Conservation (phyloP, 73 alveolate genomes). For the Breviolum minutum region DNA sequence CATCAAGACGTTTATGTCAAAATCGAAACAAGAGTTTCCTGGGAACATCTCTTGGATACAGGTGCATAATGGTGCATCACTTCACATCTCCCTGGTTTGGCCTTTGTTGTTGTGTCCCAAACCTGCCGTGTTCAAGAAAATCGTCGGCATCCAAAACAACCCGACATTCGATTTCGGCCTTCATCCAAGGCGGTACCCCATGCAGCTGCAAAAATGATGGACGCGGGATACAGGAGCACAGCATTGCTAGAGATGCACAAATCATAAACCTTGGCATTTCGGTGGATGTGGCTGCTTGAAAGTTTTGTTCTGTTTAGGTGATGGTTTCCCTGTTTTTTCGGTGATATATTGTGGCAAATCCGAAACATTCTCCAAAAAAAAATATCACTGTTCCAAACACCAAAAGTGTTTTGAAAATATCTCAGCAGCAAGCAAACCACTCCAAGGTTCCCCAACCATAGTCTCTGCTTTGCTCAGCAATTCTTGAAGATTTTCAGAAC, state of each 20-base stretch:
- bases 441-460: not conserved
- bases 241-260: constrained; percentile 7
- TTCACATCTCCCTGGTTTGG: too few relatives aligned
- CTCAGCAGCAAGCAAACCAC: not conserved
- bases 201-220: constrained; percentile 33
- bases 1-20: too few relatives aligned
- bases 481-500: not conserved
- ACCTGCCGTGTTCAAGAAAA: too few relatives aligned
- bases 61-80: too few relatives aligned
- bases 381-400: not conserved
- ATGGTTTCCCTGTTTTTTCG: not conserved
- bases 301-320: not conserved
- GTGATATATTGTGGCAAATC: not conserved
- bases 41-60: too few relatives aligned
- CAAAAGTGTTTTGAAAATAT: not conserved
- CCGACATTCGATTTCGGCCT: not conserved
- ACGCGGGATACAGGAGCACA: constrained; percentile 1
- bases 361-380: too few relatives aligned
- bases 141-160: too few relatives aligned
- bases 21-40: too few relatives aligned
- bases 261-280: not conserved
- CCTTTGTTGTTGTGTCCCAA: too few relatives aligned
- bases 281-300: not conserved
- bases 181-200: constrained; percentile 60
- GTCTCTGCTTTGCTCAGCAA: constrained; percentile 3